phyloP scores from a whole-genome alignment of 768 basidiomycete genomes.

The Suillus ampliporus region DNA sequence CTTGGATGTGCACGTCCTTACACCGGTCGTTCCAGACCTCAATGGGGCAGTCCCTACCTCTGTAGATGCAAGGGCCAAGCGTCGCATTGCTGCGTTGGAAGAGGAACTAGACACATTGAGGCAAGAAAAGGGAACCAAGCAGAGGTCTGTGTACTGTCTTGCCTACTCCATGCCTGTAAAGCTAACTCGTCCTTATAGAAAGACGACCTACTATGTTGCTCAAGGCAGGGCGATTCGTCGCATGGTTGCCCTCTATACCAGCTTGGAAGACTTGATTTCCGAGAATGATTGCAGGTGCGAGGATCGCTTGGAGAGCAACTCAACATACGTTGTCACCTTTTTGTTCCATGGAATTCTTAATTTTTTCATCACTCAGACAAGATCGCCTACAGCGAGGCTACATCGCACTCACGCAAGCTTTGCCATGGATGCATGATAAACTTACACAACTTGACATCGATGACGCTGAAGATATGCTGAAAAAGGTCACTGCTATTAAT shows the following conservation, averaged over 20 bases:
- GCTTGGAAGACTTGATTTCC: background rate
- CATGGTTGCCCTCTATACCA: background rate
- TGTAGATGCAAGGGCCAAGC: background rate
- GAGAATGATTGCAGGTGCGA: conserved; percentile 3
- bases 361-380: background rate
- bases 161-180: background rate
- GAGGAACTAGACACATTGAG: background rate
- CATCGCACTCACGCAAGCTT: background rate
- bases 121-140: background rate
- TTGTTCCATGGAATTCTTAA: background rate
- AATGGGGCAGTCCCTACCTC: background rate
- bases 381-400: background rate
- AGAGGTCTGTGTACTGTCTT: background rate
- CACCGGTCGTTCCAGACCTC: no score
- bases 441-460: background rate
- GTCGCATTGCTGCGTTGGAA: conserved; percentile 2
- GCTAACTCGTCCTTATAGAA: background rate
- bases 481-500: background rate
- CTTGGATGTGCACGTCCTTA: no score
- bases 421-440: background rate
- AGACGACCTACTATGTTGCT: background rate
- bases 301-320: no score
- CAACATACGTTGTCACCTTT: background rate
- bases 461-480: background rate
- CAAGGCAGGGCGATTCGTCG: background rate